phyloP scores from a whole-genome alignment of 352 stramenopile genomes.

The Peronospora belbahrii region DNA sequence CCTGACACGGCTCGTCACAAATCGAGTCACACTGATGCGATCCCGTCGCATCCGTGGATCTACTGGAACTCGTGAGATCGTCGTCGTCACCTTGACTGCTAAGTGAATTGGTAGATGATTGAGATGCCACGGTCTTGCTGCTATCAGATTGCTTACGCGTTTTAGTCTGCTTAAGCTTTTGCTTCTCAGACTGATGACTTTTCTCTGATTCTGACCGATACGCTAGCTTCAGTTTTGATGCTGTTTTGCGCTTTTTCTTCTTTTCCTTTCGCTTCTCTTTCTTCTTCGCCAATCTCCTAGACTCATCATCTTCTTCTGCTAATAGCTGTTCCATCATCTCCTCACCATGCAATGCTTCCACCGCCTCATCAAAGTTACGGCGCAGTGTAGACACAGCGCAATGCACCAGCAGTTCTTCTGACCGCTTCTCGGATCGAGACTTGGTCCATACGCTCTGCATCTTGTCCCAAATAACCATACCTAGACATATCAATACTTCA shows the following conservation, averaged over 20 bases:
- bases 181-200: constrained; percentile 23
- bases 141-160: constrained; percentile 19
- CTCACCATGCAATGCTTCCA: constrained; percentile 75
- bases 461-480: constrained; percentile 86
- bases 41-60: constrained; percentile 26
- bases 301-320: constrained; percentile 80
- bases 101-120: constrained; percentile 36
- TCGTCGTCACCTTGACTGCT: constrained; percentile 38
- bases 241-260: constrained; percentile 84
- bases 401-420: constrained; percentile 73
- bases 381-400: constrained; percentile 68
- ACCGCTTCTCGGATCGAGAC: constrained; percentile 62
- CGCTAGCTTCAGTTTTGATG: constrained; percentile 60
- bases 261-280: constrained; percentile 87
- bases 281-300: constrained; percentile 63
- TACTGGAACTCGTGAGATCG: constrained; percentile 33
- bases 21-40: constrained; percentile 43
- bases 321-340: constrained; percentile 86
- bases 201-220: constrained; percentile 37
- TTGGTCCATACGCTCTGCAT: constrained; percentile 80
- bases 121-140: constrained; percentile 29
- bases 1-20: constrained; percentile 44
- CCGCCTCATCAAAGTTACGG: constrained; percentile 76
- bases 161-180: constrained; percentile 23
- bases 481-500: constrained; percentile 80